Evolutionary conservation across 148 eudicot species (phyloP).

Genomic region (Rhododendron henanense): DNA sequence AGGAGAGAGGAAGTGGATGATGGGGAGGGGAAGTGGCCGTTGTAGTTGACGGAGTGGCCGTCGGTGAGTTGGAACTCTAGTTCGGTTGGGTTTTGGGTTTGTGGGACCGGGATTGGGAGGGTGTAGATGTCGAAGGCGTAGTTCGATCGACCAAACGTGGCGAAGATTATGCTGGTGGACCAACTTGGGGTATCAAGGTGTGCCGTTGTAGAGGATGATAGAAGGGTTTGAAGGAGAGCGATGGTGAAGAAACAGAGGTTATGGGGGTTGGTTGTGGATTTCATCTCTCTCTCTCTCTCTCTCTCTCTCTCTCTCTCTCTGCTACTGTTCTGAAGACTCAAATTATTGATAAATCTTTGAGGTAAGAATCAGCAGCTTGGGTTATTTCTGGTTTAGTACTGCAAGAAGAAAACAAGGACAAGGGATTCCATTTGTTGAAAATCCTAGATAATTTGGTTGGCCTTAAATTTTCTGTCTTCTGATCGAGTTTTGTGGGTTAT

Average conservation of each 20-base stretch:
- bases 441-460: neutral
- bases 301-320: no score
- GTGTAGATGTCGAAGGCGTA: slow-evolving; percentile 74
- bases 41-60: slow-evolving; percentile 67
- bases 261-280: neutral
- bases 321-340: neutral
- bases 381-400: no score
- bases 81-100: slow-evolving; percentile 6
- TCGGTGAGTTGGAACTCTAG: slow-evolving; percentile 60
- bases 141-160: slow-evolving; percentile 45
- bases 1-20: slow-evolving; percentile 22
- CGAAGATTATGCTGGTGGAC: slow-evolving; percentile 39
- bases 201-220: neutral
- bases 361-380: neutral
- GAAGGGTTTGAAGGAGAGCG: neutral
- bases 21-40: slow-evolving; percentile 56
- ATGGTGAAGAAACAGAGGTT: neutral
- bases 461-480: neutral
- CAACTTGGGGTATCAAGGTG: neutral
- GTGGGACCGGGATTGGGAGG: slow-evolving; percentile 28
- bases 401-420: neutral
- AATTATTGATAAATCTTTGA: no score
- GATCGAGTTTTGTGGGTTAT: neutral
- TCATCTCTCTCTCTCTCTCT: no score
- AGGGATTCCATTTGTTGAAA: no score